These are phyloP conservation scores for Fusarium sp. DNA, from an alignment of 2,329 filamentous ascomycete species.

Conservation along the genomic window DNA sequence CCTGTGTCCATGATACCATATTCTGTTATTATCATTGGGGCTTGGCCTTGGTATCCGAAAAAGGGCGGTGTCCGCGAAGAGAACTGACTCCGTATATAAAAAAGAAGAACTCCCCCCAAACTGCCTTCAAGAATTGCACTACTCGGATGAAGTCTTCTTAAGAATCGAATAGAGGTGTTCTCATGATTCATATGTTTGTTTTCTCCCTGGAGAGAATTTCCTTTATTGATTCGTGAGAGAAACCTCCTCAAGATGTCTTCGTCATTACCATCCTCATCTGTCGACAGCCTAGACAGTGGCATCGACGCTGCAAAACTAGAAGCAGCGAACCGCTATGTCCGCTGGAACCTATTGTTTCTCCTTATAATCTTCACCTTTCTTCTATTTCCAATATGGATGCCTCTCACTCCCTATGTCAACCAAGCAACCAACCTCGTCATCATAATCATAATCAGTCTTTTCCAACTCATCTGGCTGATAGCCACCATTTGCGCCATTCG, in stretches of 20 bases:
- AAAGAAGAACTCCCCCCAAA: background rate
- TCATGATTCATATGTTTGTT: slow-evolving; percentile 3
- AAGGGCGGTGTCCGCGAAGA: background rate
- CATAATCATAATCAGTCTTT: slow-evolving; percentile 19
- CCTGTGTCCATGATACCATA: background rate
- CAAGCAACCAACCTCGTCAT: slow-evolving; percentile 28
- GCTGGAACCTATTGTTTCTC: slow-evolving; percentile 31
- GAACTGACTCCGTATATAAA: background rate
- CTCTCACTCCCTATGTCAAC: slow-evolving; percentile 24
- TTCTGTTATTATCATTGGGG: background rate
- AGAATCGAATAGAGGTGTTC: background rate
- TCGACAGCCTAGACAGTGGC: slow-evolving; percentile 19
- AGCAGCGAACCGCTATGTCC: slow-evolving; percentile 31
- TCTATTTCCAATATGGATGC: slow-evolving; percentile 33
- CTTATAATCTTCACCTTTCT: slow-evolving; percentile 24
- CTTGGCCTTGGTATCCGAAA: background rate
- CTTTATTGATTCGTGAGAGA: background rate
- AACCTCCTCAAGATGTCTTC: slow-evolving; percentile 9
- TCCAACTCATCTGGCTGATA: slow-evolving; percentile 31
- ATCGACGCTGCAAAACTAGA: slow-evolving; percentile 25
- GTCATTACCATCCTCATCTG: slow-evolving; percentile 8
- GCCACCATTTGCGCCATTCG: slow-evolving; percentile 32
- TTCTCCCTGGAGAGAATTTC: slow-evolving; percentile 3
- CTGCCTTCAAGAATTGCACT: background rate
- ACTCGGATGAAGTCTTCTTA: background rate